Evolutionary conservation across 805 yeast genomes (phyloP).

Genomic region (Nakazawaea ernobii): DNA sequence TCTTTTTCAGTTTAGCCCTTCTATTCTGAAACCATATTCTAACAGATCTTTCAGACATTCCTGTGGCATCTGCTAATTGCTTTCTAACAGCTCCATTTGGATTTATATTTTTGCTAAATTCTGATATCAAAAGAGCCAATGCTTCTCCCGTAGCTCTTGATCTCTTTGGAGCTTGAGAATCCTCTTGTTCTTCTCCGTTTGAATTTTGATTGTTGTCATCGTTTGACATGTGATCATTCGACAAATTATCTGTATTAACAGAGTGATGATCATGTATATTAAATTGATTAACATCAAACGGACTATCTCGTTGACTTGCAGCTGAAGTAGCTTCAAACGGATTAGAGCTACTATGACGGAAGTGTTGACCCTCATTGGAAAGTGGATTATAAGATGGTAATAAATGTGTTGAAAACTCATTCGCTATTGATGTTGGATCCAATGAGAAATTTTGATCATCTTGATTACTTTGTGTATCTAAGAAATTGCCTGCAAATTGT

Average conservation of each 20-base stretch:
- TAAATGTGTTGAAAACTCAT: slow-evolving; percentile 2
- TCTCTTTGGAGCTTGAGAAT: slow-evolving; percentile 18
- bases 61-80: slow-evolving; percentile 62
- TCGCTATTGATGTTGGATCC: slow-evolving; percentile 7
- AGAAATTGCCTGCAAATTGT: slow-evolving; percentile 1
- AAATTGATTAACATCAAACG: slow-evolving; percentile 6
- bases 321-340: background rate
- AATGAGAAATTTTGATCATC: slow-evolving; percentile 5
- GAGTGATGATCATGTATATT: background rate
- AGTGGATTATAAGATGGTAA: background rate
- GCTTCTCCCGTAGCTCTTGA: slow-evolving; percentile 58
- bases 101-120: slow-evolving; percentile 66
- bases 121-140: slow-evolving; percentile 57
- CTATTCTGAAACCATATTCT: slow-evolving; percentile 92
- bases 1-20: slow-evolving; percentile 70
- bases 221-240: slow-evolving; percentile 16
- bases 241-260: slow-evolving; percentile 12
- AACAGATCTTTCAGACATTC: slow-evolving; percentile 83
- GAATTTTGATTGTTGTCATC: slow-evolving; percentile 12
- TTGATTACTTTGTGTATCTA: background rate
- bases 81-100: slow-evolving; percentile 71
- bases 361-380: background rate
- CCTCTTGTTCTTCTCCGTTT: slow-evolving; percentile 8
- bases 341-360: background rate
- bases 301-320: slow-evolving; percentile 2